These are phyloP conservation scores for Teunomyces kruisii DNA, from an alignment of 805 yeast species.

Conservation along the genomic window DNA sequence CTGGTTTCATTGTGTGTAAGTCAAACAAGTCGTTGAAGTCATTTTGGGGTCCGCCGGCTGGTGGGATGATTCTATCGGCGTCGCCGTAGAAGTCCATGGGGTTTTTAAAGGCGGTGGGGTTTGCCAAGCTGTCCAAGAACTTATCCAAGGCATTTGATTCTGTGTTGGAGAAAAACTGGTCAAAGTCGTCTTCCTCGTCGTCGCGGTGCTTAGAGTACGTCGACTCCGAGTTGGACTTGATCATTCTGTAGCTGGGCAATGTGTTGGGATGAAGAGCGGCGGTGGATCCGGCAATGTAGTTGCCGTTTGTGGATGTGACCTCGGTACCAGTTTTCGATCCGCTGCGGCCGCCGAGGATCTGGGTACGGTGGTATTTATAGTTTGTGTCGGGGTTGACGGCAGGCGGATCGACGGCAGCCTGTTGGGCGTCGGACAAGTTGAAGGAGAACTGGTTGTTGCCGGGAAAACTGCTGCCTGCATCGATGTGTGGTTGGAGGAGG, in stretches of 20 bases:
- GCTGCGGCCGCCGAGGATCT: conserved; percentile 1
- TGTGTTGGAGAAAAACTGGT: conserved; percentile 35
- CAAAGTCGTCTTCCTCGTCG: conserved; percentile 25
- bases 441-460: conserved; percentile 7
- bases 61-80: background rate
- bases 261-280: background rate
- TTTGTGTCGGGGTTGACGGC: background rate
- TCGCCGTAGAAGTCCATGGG: conserved; percentile 6
- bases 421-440: conserved; percentile 1
- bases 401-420: background rate
- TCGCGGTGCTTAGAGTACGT: background rate
- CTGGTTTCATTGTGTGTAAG: conserved; percentile 30
- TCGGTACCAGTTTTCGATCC: background rate
- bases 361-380: conserved; percentile 7
- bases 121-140: conserved; percentile 41
- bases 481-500: background rate
- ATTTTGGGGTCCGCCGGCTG: conserved; percentile 4
- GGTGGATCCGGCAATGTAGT: background rate
- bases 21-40: conserved; percentile 21
- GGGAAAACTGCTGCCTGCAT: conserved; percentile 1
- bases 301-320: too few relatives aligned
- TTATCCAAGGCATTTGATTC: conserved; percentile 40
- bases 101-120: conserved; percentile 25
- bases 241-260: background rate
- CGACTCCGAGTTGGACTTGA: background rate